Base-by-base conservation (phyloP, 192 early-diverging fungal species). In the Coemansia aciculifera region DNA sequence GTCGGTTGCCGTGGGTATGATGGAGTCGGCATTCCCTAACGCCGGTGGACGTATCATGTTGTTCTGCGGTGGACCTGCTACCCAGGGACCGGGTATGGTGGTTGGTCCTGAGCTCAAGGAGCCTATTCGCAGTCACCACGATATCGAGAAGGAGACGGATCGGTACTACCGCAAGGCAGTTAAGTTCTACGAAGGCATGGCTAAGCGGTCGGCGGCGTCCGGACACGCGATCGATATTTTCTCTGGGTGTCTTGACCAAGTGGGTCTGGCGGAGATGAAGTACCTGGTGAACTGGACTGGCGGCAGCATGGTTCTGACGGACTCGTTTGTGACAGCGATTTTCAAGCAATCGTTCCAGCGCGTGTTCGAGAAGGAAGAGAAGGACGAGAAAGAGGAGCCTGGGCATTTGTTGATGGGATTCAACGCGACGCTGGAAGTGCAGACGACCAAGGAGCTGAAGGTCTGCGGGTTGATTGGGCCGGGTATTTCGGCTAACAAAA, bases 301-400 rank as follows among this genome's bases (percentile, higher is more conserved):
- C 69, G 97, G 97, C 37, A 86, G 81, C 71, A 97, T 99, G 90
- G 92, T 97, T 59, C 85, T 99, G 29, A 89, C 96, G 3, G 97
- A 99, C 81, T 94, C 95, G 61, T 99, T 98, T 85, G 94, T 89
- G 54, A 96, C 92, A 24, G 83, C 91, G 17, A 94, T 99, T 54
- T 99, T 99, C 89, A 99, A 97, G 85, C 93, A 98, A 82, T 94
- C 93, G 67, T 98, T 98, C 87, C 92, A 96, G 72, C 87, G 94
- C 42, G 67, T 98, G 40, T 97, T 99, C 80, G 88, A 88, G 68
- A 97, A 97, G 84, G 96, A 99, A 71, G 54, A 57, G 54, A 34
- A 13, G 54, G 54, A 54, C 21, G 51, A 57, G 5, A 31, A 54
- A 27, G 51, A 32, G 27, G 86, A 71, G 19, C 87, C 92, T 60